Evolutionary conservation across 2,329 filamentous ascomycete species (phyloP).

Genomic region (Metarhizium sp.): DNA sequence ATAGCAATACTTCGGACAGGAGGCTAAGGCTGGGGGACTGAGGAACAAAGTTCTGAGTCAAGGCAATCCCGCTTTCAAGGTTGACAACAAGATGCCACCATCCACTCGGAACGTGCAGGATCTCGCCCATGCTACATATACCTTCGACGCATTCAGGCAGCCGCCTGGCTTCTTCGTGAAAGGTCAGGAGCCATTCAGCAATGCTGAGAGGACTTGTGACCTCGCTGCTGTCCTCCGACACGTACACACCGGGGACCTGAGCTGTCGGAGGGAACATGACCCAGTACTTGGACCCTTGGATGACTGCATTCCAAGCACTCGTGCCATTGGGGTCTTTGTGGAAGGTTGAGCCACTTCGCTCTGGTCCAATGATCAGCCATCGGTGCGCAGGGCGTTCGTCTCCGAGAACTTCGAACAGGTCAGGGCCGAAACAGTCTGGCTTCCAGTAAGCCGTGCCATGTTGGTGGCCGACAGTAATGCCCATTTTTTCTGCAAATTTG

Average conservation of each 20-base stretch:
- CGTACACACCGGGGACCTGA: conserved; percentile 79
- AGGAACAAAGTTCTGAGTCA: conserved; percentile 95
- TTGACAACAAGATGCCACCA: conserved; percentile 98
- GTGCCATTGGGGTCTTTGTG: conserved; percentile 73
- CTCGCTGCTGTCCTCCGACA: conserved; percentile 82
- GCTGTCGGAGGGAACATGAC: conserved; percentile 87
- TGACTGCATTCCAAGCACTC: conserved; percentile 88
- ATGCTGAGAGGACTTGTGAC: conserved; percentile 92
- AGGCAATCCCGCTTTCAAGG: conserved; percentile 70
- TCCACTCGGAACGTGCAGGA: conserved; percentile 84
- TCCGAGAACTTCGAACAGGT: conserved; percentile 74
- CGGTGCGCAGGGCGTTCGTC: conserved; percentile 73
- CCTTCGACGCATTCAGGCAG: conserved; percentile 76
- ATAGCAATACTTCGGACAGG: conserved; percentile 65
- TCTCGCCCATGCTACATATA: conserved; percentile 73
- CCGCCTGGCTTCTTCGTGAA: conserved; percentile 72
- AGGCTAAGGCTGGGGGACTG: conserved; percentile 43
- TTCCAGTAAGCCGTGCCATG: conserved; percentile 59
- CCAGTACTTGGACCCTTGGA: conserved; percentile 92
- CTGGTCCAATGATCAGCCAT: conserved; percentile 87
- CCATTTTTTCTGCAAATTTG: conserved; percentile 79
- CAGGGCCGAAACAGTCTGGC: conserved; percentile 76
- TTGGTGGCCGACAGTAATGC: conserved; percentile 48
- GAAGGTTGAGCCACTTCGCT: conserved; percentile 83
- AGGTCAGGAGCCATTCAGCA: conserved; percentile 89